Evolutionary conservation across 208 protist species (phyloP), one percentile per base, ranked within the genome.

Genomic region (Dictyostelium gargantuum): DNA sequence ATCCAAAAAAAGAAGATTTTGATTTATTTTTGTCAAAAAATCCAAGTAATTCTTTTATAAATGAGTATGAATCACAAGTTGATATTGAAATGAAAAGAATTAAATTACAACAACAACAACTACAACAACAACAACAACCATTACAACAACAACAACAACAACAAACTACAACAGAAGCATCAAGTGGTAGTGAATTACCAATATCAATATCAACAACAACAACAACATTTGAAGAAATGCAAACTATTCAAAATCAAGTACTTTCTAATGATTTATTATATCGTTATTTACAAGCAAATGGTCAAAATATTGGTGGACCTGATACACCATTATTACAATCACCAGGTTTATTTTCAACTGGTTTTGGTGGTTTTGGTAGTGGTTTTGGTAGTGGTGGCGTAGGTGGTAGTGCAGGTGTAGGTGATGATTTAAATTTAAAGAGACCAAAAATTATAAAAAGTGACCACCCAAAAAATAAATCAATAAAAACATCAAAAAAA

Each of bases 391-490:
- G 2, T 9, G 40, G 4, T 42, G 10, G n/a, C 40, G 23, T 5
- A 13, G 29, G 11, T 17, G 8, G 8, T 68, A 68, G 0, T 68
- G 1, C 9, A 21, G n/a, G n/a, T 15, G 6, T 29, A 29, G n/a
- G 9, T 68, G 29, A 70, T 8, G 70, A 73, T 75, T 48, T 42
- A 42, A 75, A 75, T 75, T 29, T 50, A 26, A 80, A 80, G 29
- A 80, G 48, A 56, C 74, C 74, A 58, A 29, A 48, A n/a, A 80
- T 80, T 42, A 38, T 80, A 8, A 80, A 80, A 58, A 58, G 46
- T 23, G 74, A 80, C 17, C 46, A 80, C 58, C 46, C 23, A 80
- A 44, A 42, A 15, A 73, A 70, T 44, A 86, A 86, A 38, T 50
- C 35, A 61, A 13, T 29, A n/a, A 77, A 77, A 15, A 50, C 63